Base-by-base conservation (phyloP, 108 stramenopile species). In the Pelagomonas calceolata region DNA sequence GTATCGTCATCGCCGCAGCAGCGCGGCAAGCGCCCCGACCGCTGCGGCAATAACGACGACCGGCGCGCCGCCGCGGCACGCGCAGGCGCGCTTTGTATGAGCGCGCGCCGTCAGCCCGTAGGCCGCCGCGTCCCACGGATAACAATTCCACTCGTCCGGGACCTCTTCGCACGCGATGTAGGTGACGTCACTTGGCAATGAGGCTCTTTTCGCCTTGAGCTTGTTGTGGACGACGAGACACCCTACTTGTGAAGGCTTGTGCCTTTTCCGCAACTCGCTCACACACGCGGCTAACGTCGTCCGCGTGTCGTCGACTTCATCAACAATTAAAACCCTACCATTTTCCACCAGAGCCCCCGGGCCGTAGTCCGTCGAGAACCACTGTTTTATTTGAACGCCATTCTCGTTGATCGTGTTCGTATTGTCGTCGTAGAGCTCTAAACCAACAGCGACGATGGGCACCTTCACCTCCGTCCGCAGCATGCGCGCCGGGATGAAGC, bases 151-250 rank as follows among this genome's bases (percentile, higher is more conserved):
- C 32, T 80, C 64, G 45, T 83, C 73, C 31, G 72, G 76, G 34
- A 83, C 82, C 12, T 80, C 72, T 29, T 73, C 76, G 0, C 76
- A 79, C 5, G 82, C 73, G 63, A 75, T 68, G 66, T 83, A 83
- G 15, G 63, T 30, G n/a, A 83, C 79, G 39, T 63, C 67, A 0
- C 71, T 67, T 12, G 82, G 79, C 4, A 83, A 37, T 17, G 68
- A 21, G 29, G 79, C 82, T 30, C 65, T 44, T 68, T 83, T 83
- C 31, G 33, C 46, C 64, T 83, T 83, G 43, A 32, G 33, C 71
- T 83, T 83, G 77, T 83, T 83, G 75, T 83, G 82, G 26, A 83
- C 79, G 30, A 83, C 82, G 51, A 66, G 69, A 32, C 77, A 73
- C 4, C 64, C 79, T 4, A 83, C 36, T 9, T 68, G 43, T 43